Evolutionary conservation across 148 eudicot genomes (phyloP).

Genomic region (Rhododendron kiyosumense): DNA sequence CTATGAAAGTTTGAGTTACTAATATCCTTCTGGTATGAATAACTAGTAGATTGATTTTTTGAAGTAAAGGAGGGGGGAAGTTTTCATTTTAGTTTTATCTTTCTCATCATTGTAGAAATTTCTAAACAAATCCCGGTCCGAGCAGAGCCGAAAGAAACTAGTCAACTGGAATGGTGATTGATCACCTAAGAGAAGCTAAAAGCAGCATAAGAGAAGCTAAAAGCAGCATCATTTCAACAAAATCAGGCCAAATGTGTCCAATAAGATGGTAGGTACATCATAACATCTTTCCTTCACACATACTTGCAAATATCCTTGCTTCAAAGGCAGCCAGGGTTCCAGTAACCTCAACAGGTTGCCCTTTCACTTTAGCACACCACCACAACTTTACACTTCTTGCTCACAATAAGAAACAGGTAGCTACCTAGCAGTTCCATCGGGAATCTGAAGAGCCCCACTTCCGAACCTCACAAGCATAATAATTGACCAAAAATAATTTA

Average conservation of each 20-base stretch:
- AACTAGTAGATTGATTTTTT: not conserved
- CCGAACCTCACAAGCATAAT: not conserved
- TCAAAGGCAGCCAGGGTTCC: not conserved
- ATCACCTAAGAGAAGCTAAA: not conserved
- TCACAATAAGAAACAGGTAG: not conserved
- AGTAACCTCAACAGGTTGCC: conserved; percentile 4
- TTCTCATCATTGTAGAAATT: not conserved
- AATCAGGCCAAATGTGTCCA: not conserved
- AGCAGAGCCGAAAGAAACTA: not conserved
- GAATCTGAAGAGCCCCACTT: not conserved
- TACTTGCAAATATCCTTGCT: not conserved
- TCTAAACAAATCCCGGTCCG: not conserved
- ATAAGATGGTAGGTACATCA: conserved; percentile 5
- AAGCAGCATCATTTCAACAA: not conserved
- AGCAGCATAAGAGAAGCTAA: not conserved
- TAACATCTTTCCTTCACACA: not conserved
- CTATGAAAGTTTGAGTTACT: not conserved
- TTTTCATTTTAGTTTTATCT: not conserved
- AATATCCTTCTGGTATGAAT: not conserved
- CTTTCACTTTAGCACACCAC: conserved; percentile 7
- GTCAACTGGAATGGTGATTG: not conserved
- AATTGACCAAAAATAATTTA: not conserved
- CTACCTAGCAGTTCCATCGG: not conserved
- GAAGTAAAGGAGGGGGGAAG: not conserved
- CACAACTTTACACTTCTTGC: not conserved